Evolutionary conservation across 208 protist genomes (phyloP).

Genomic region (Leishmania arabica): DNA sequence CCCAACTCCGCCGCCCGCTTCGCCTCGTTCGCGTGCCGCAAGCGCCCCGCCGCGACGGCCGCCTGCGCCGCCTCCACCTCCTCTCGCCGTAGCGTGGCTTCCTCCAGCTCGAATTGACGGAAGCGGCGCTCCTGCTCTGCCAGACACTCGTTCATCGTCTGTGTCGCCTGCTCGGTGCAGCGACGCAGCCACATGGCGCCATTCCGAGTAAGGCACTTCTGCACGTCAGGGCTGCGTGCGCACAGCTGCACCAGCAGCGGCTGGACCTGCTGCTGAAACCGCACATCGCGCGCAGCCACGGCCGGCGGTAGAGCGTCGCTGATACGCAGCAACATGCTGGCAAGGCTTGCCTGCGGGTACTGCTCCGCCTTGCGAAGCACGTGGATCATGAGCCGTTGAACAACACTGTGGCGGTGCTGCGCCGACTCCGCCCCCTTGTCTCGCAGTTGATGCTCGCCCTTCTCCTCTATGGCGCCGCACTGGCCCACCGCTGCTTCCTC

Average conservation of each 20-base stretch:
- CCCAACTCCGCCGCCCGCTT: constrained; percentile 20
- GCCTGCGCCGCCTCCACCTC: constrained; percentile 23
- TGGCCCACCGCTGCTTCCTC: neutral
- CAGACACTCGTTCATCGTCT: constrained; percentile 42
- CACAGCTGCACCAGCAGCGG: constrained; percentile 41
- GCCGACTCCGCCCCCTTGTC: neutral
- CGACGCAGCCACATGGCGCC: constrained; percentile 53
- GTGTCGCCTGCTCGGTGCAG: constrained; percentile 28
- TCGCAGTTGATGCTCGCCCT: neutral
- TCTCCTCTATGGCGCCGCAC: neutral
- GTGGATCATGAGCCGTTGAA: constrained; percentile 40
- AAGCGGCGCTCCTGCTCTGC: constrained; percentile 57
- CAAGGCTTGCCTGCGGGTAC: constrained; percentile 30
- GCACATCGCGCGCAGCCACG: constrained; percentile 25
- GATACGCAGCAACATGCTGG: constrained; percentile 50
- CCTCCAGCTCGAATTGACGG: constrained; percentile 63
- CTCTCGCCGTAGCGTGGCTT: constrained; percentile 34
- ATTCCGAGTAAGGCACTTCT: constrained; percentile 33
- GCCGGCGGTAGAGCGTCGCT: constrained; percentile 38
- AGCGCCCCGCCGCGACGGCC: constrained; percentile 16
- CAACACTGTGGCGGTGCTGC: constrained; percentile 24
- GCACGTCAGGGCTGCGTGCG: constrained; percentile 29
- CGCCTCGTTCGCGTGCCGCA: constrained; percentile 27
- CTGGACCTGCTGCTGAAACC: constrained; percentile 30
- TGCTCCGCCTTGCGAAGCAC: constrained; percentile 51